Evolutionary conservation across 1,139 yeast genomes (phyloP), one percentile per base, ranked within the genome.

Genomic region (Fermentozyma sake): DNA sequence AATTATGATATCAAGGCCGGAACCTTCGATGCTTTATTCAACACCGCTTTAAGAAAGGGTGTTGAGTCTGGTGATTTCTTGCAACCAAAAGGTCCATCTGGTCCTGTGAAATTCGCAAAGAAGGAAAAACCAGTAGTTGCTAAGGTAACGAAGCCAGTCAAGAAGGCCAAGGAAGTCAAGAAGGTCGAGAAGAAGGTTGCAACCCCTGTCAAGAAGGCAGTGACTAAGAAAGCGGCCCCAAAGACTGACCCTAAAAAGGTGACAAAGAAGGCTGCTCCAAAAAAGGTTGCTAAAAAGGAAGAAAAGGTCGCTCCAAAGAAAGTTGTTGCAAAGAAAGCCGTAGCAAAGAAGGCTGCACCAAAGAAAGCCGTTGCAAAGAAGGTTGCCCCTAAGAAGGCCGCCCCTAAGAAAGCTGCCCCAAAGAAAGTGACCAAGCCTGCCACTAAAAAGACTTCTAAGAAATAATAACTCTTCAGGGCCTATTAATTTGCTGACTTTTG

Each of bases 61-160:
- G 93, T 86, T 38, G 79, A 72, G 33, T 55, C 74, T 15, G 95
- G 86, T 29, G 83, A 76, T 31, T 82, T 87, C 46, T 57, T 73
- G 26, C 95, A 84, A 60, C 95, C 95, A 52, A 86, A 85, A 66
- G 96, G 95, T 35, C 77, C 86, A 12, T 75, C 84, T 16, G 87
- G 87, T 24, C 81, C 86, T 16, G 76, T 79, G 41, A 79, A 79
- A 58, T 57, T 77, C 41, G 68, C 64, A 48, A 75, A 74, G 65
- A 55, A 58, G 45, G 61, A 51, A 27, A 55, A 57, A 39, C 52
- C 52, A 29, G 48, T 48, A 6, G 12, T 34, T n/a, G 32, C 38
- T 15, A 52, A 48, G 39, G 44, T 44, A 14, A 28, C 48, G 18
- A 50, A 48, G 34, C 45, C 53, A n/a, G 22, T 44, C 14, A 42